Conservation (phyloP, 75 land plant species). For the Picea glauca region DNA sequence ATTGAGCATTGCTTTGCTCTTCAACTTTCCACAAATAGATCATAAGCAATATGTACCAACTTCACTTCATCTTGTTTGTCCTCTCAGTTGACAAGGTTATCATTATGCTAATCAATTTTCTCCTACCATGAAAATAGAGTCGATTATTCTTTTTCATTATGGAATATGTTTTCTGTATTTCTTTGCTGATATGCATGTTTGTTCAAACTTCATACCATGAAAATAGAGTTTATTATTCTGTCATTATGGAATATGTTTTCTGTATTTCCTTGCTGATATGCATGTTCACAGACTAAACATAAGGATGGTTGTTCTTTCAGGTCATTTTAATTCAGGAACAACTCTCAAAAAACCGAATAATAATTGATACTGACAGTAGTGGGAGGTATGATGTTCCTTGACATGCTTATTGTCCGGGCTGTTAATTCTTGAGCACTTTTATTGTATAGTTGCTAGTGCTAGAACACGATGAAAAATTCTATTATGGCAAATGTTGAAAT, state of each 20-base stretch:
- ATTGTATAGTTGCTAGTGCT: not conserved
- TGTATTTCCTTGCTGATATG: not conserved
- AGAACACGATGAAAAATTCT: not conserved
- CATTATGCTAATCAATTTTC: too few species aligned
- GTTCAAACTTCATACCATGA: not conserved
- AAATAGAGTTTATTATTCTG: not conserved
- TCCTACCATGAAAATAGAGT: not conserved
- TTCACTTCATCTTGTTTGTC: too few species aligned
- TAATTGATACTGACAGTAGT: conserved; percentile 89
- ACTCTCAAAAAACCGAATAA: conserved; percentile 93
- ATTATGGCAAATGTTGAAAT: not conserved
- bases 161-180: not conserved
- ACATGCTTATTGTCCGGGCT: too few species aligned
- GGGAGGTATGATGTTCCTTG: conserved; percentile 45
- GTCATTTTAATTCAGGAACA: conserved; percentile 97
- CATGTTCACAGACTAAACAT: not conserved
- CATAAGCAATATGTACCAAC: too few species aligned
- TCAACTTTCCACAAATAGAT: too few species aligned
- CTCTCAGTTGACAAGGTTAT: too few species aligned
- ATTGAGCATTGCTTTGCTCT: too few species aligned
- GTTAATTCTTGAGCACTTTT: too few species aligned
- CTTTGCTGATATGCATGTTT: not conserved
- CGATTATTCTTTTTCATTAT: not conserved
- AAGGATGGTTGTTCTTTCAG: conserved; percentile 28
- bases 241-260: not conserved